Base-by-base conservation (phyloP, 352 stramenopile species). In the Chrysophaeum taylorii region DNA sequence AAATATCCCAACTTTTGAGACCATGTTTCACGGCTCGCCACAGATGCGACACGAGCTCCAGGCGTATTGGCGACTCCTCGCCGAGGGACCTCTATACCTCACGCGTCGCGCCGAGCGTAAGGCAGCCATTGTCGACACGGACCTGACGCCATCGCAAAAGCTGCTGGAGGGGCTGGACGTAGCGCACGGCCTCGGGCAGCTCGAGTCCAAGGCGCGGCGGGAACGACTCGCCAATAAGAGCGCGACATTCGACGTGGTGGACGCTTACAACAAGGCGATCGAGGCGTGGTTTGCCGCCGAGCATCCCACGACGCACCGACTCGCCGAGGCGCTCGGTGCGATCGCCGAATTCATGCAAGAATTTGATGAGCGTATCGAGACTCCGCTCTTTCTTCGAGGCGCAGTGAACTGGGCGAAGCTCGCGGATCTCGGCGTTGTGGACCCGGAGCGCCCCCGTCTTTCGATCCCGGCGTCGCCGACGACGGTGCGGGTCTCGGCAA, bases 291-390 rank as follows among this genome's bases (percentile, higher is more conserved):
- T 92, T 73, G 76, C 79, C 35, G 80, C 69, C 37, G 73, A 80
- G n/a, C 80, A 77, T 0, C 88, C 88, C 12, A 82, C 85, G 21
- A 91, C 88, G 15, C 91, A 86, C 50, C 75, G 70, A 0, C 85
- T 95, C 23, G 83, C 85, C 25, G 70, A 79, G 23, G 90, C 89
- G 67, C 74, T 91, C 12, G n/a, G 31, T 37, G 87, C 91, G 23
- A 78, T 94, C 69, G 86, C 85, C 64, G 88, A 90, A 69, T 94
- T 96, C 70, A 89, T 96, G 85, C 77, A 82, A 64, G 89, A 92
- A 69, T 96, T 93, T 57, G 90, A 78, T 29, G 69, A 86, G 41
- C 86, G 79, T 36, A 90, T 89, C 45, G 82, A 89, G 29, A 80
- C 83, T 0, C 79, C 91, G 1, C 87, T 87, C 2, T 94, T 95